These are phyloP conservation scores for Malassezia pachydermatis DNA, from an alignment of 1,284 basidiomycete species.

Conservation along the genomic window DNA sequence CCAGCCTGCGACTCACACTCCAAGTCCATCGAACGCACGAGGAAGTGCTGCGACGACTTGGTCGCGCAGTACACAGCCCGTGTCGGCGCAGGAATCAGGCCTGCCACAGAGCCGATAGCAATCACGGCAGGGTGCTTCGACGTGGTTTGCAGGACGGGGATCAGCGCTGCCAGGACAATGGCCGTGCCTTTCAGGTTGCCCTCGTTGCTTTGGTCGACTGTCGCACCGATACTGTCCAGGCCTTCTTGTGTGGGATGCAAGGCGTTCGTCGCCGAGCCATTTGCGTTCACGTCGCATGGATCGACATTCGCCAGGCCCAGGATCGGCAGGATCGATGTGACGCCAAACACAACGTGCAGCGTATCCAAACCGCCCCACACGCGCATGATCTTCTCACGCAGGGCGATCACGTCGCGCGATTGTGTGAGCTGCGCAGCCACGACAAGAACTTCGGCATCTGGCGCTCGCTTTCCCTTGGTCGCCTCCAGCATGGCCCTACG, in stretches of 20 bases:
- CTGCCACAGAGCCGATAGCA: constrained; percentile 68
- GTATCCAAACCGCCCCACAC: constrained; percentile 73
- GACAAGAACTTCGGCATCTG: constrained; percentile 21
- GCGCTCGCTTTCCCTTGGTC: constrained; percentile 11
- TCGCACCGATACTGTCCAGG: constrained; percentile 47
- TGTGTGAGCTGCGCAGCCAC: constrained; percentile 59
- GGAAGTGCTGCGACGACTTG: constrained; percentile 67
- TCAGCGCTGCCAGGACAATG: constrained; percentile 50
- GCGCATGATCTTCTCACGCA: constrained; percentile 55
- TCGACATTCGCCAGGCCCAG: constrained; percentile 62
- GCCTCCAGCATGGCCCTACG: constrained; percentile 35
- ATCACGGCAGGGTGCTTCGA: constrained; percentile 66
- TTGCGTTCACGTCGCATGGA: constrained; percentile 50
- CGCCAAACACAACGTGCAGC: constrained; percentile 70
- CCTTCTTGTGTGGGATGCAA: constrained; percentile 51
- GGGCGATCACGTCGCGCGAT: constrained; percentile 59
- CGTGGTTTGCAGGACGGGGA: constrained; percentile 63
- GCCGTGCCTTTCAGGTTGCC: constrained; percentile 52
- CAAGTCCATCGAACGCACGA: constrained; percentile 67
- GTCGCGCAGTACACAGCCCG: constrained; percentile 73
- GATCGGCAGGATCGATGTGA: constrained; percentile 69
- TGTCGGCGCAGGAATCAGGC: constrained; percentile 72
- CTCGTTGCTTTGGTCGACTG: constrained; percentile 47
- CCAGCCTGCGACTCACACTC: constrained; percentile 53
- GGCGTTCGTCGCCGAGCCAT: constrained; percentile 53